Percentiles rank a stretch among this genome's conserved stretches.
Evolutionary conservation across 75 land plant genomes (phyloP).

Genomic region (Adiantum capillusveneris): DNA sequence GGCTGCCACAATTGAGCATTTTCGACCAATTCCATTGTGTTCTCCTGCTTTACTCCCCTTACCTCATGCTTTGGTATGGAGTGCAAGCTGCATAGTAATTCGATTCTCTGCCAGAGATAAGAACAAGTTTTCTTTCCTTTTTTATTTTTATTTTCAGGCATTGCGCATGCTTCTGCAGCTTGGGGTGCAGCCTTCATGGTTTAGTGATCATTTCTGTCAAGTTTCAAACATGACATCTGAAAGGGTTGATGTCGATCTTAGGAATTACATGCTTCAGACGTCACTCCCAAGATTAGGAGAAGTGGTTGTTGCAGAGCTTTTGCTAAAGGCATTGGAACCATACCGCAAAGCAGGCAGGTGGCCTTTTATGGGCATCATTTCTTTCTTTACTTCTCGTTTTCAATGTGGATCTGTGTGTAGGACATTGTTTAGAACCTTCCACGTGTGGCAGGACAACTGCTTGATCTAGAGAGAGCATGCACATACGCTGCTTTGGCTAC

Average conservation of each 20-base stretch:
- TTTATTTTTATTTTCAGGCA: constrained; percentile 44
- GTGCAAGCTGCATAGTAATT: background rate
- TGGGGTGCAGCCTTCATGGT: constrained; percentile 92
- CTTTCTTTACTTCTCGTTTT: too few species aligned
- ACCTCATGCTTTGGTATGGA: constrained; percentile 84
- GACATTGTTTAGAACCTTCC: too few species aligned
- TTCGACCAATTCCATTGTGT: constrained; percentile 81
- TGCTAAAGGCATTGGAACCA: constrained; percentile 83
- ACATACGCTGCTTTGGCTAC: constrained; percentile 54
- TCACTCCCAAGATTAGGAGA: constrained; percentile 71
- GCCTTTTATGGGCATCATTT: too few species aligned
- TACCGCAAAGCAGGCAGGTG: constrained; percentile 74
- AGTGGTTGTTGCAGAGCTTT: constrained; percentile 74
- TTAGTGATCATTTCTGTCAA: constrained; percentile 14
- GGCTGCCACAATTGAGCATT: constrained; percentile 48
- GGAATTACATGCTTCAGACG: constrained; percentile 68
- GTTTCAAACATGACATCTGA: constrained; percentile 14
- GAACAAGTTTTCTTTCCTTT: background rate
- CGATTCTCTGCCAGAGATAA: background rate
- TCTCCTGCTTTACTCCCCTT: constrained; percentile 77
- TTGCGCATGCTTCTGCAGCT: constrained; percentile 82
- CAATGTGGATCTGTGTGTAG: too few species aligned
- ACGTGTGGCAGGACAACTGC: constrained; percentile 53
- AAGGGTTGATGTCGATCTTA: constrained; percentile 50
- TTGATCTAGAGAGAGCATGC: constrained; percentile 60